Evolutionary conservation across 345 rosid species (phyloP).

Genomic region (Pseudoturritis turrita): DNA sequence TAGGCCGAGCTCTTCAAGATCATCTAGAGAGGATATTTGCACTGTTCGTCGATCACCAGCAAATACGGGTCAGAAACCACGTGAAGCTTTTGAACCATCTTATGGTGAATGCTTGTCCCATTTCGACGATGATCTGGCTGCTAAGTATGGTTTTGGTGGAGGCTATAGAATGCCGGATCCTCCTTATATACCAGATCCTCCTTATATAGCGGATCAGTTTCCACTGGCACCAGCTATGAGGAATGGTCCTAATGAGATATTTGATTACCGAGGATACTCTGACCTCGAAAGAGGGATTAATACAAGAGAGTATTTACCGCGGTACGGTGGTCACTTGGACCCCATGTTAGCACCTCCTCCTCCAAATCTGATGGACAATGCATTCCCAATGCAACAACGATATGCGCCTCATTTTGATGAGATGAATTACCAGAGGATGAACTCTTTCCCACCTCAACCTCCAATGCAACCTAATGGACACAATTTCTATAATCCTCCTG

Average conservation of each 20-base stretch:
- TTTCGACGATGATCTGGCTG: constrained; percentile 34
- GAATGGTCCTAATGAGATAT: constrained; percentile 22
- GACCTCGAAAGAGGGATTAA: constrained; percentile 19
- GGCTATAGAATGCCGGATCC: constrained; percentile 23
- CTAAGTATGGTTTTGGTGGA: constrained; percentile 28
- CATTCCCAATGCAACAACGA: constrained; percentile 53
- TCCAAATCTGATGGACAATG: constrained; percentile 30
- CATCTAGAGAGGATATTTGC: constrained; percentile 20
- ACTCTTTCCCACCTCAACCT: constrained; percentile 34
- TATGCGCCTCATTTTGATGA: constrained; percentile 63
- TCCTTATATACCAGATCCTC: constrained; percentile 28
- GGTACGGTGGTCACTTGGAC: constrained; percentile 29
- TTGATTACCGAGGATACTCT: constrained; percentile 29
- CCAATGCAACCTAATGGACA: constrained; percentile 21
- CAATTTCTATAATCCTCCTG: constrained; percentile 6
- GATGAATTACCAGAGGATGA: constrained; percentile 43
- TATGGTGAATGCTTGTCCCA: constrained; percentile 27
- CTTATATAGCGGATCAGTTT: constrained; percentile 28
- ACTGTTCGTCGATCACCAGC: constrained; percentile 15
- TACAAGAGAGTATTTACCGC: constrained; percentile 32
- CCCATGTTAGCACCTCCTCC: constrained; percentile 35
- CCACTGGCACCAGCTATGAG: constrained; percentile 12
- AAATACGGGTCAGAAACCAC: constrained; percentile 18
- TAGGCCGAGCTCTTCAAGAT: constrained; percentile 16
- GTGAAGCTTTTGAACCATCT: constrained; percentile 26